Conservation (phyloP, 73 alveolate species). For the Halteria grandinella region DNA sequence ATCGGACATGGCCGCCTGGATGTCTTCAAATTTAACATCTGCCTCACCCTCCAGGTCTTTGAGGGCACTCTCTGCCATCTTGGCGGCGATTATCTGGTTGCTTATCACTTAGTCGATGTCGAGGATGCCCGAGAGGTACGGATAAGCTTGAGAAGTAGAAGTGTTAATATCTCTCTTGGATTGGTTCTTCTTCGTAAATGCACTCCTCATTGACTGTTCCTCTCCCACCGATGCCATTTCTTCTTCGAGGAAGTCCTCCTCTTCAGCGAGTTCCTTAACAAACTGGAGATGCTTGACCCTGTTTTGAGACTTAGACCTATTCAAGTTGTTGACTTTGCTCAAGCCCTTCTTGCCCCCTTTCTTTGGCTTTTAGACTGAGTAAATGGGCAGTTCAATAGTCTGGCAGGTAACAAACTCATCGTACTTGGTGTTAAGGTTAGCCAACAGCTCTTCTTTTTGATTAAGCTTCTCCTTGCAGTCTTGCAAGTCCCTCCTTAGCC, state of each 20-base stretch:
- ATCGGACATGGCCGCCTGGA: neutral
- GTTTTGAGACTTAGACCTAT: constrained; percentile 19
- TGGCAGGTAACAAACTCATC: constrained; percentile 17
- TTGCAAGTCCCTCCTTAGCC: neutral
- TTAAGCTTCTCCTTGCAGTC: neutral
- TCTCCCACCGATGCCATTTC: neutral
- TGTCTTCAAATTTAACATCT: neutral
- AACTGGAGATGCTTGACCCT: neutral
- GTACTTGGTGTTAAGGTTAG: neutral
- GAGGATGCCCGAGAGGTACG: neutral
- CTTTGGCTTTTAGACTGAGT: neutral
- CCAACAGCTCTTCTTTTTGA: neutral
- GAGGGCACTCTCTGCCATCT: constrained; percentile 20
- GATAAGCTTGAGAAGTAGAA: neutral
- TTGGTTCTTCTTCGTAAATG: neutral
- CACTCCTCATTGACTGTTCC: neutral
- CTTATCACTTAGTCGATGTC: constrained; percentile 13
- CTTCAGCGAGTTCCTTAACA: constrained; percentile 42
- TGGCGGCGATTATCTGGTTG: constrained; percentile 28
- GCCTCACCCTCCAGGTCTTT: neutral
- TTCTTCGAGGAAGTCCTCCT: constrained; percentile 10
- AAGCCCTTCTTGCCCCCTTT: neutral
- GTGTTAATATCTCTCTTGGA: neutral
- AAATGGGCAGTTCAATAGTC: constrained; percentile 16
- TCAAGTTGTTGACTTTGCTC: neutral